Percentiles rank a stretch among this genome's conserved stretches.
These are phyloP conservation scores for Colletotrichum neosansevieriae DNA, from an alignment of 2,329 filamentous ascomycete species.

Conservation along the genomic window DNA sequence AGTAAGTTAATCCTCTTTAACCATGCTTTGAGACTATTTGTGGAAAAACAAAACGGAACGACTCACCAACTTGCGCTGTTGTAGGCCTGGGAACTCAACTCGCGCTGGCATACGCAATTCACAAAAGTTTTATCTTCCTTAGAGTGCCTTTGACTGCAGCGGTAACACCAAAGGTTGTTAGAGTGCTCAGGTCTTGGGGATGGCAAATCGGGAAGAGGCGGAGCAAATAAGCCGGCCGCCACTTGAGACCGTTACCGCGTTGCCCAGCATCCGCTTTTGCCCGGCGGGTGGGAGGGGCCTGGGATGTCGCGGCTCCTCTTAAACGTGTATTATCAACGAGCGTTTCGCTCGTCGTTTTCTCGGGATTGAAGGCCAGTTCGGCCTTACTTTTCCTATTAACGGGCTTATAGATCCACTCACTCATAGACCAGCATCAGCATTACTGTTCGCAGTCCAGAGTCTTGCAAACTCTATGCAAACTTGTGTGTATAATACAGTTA, in stretches of 20 bases:
- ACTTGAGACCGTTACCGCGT: conserved; percentile 5
- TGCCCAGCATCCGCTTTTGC: conserved; percentile 1
- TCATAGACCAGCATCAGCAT: conserved; percentile 32
- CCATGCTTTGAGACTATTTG: conserved; percentile 15
- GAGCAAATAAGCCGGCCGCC: conserved; percentile 30
- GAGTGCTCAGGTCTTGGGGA: conserved; percentile 86
- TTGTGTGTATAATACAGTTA: conserved; percentile 22
- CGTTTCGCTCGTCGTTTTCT: conserved; percentile 21
- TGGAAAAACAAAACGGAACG: conserved; percentile 6
- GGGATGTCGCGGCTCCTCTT: conserved; percentile 6
- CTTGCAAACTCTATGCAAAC: conserved; percentile 21
- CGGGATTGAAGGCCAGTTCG: conserved; percentile 19
- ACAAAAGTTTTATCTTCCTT: conserved; percentile 97
- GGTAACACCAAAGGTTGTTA: conserved; percentile 94
- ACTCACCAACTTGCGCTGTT: conserved; percentile 39
- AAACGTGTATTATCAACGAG: conserved; percentile 28
- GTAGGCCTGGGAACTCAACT: conserved; percentile 81
- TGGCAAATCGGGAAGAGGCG: conserved; percentile 87
- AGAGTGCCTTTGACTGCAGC: conserved; percentile 93
- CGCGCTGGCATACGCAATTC: conserved; percentile 93
- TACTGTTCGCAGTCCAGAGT: conserved; percentile 1
- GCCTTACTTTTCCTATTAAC: conserved; percentile 22
- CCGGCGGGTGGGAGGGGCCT: conserved; percentile 21
- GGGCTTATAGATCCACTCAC: conserved; percentile 35
- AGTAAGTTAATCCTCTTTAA: conserved; percentile 70